A percentile compares a stretch with the other conserved stretches of the same genome.
Evolutionary conservation across 2,329 filamentous ascomycete genomes (phyloP).

Genomic region (Grosmannia huntii): DNA sequence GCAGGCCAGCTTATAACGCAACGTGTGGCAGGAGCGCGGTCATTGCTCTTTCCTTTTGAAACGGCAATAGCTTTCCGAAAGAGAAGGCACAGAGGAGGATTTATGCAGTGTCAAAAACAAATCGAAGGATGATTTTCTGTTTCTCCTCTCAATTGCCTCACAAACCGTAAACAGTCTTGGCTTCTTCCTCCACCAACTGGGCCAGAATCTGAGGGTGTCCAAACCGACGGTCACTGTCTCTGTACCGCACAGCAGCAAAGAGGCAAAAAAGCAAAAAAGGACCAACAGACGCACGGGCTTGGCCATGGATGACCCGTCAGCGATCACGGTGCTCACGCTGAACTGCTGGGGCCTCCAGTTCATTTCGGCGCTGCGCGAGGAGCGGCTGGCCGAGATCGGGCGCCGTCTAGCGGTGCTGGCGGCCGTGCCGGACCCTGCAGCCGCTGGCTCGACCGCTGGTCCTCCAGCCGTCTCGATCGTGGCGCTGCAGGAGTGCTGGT

Average conservation of each 20-base stretch:
- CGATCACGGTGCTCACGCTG: slow-evolving; percentile 71
- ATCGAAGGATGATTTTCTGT: no score
- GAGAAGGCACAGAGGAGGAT: no score
- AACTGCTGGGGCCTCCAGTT: slow-evolving; percentile 97
- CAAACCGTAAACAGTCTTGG: no score
- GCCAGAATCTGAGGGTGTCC: no score
- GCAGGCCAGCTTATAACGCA: background rate
- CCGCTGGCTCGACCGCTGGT: slow-evolving; percentile 38
- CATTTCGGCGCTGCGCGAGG: slow-evolving; percentile 63
- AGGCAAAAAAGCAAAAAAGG: no score
- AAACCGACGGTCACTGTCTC: no score
- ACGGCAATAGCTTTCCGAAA: background rate
- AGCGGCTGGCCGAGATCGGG: slow-evolving; percentile 75
- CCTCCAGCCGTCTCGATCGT: slow-evolving; percentile 71
- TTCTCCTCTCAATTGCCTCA: no score
- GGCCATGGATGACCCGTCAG: slow-evolving; percentile 25
- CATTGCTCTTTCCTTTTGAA: background rate
- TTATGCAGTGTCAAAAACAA: no score
- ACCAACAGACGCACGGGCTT: background rate
- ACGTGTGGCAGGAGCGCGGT: background rate
- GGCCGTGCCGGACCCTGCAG: slow-evolving; percentile 38
- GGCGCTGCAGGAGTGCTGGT: slow-evolving; percentile 55
- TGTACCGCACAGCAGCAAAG: background rate
- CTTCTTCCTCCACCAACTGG: no score
- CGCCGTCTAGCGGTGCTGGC: slow-evolving; percentile 52